phyloP scores from a whole-genome alignment of 2,329 filamentous ascomycete genomes.

The Macrophomina tecta region DNA sequence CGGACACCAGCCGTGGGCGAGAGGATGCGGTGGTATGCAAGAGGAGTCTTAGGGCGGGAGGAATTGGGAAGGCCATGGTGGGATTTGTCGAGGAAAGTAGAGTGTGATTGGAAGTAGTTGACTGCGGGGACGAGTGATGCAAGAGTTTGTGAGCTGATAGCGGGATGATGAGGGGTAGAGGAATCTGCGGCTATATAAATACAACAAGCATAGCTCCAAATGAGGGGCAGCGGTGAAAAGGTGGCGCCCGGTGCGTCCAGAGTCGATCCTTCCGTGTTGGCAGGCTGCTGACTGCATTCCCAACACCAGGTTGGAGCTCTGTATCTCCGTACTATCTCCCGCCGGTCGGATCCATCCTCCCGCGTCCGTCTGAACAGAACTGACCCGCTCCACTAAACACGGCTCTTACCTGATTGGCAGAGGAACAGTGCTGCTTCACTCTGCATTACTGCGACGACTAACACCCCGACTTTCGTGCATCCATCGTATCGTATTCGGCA shows the following conservation, averaged over 20 bases:
- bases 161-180: background rate
- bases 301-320: background rate
- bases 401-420: too few relatives aligned
- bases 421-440: too few relatives aligned
- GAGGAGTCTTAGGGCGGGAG: slow-evolving; percentile 43
- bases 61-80: slow-evolving; percentile 35
- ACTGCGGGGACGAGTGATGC: background rate
- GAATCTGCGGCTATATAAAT: background rate
- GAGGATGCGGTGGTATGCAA: slow-evolving; percentile 60
- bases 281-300: background rate
- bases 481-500: too few relatives aligned
- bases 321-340: background rate
- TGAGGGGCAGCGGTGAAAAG: background rate
- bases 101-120: background rate
- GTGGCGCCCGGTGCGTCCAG: too few relatives aligned
- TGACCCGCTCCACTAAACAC: too few relatives aligned
- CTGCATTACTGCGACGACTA: too few relatives aligned
- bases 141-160: background rate
- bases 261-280: too few relatives aligned
- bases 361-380: background rate
- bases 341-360: background rate
- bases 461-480: too few relatives aligned
- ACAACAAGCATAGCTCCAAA: background rate
- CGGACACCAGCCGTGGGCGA: slow-evolving; percentile 58
- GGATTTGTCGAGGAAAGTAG: background rate